Evolutionary conservation across 345 rosid genomes (phyloP), one percentile per base, ranked within the genome.

Genomic region (Microthlaspi erraticum): DNA sequence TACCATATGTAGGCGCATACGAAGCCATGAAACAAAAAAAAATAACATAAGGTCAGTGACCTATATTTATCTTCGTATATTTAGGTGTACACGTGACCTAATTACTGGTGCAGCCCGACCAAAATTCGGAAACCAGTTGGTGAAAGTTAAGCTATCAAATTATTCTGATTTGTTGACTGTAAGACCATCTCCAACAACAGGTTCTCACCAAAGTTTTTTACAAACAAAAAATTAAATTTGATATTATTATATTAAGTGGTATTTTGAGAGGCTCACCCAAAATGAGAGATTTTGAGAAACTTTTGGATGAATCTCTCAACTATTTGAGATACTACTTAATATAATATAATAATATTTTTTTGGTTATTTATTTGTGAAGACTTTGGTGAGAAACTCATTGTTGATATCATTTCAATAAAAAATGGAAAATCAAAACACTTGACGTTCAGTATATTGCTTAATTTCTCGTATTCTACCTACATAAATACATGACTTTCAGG

Each of bases 111-210:
- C 70, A 71, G 37, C 11, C 48, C 41, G 66, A 74, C 61, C 62
- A 76, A 71, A 74, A 59, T 16, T 59, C 33, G 33, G 37, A 16
- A 42, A 13, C 26, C 31, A 73, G 36, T 84, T 84, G 91, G 81
- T 88, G 83, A 79, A 55, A 77, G 83, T 87, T 88, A 78, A 87
- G 96, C 86, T 71, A 92, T 79, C 92, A 66, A 82, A 80, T 42
- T 79, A 29, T 72, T 37, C 69, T 37, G 43, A 10, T 32, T 69
- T 78, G 66, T 76, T 61, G 45, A 55, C 52, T 34, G n/a, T 54
- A 20, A n/a, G n/a, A n/a, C n/a, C n/a, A n/a, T n/a, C n/a, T n/a
- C n/a, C n/a, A n/a, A n/a, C n/a, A n/a, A n/a, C n/a, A n/a, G n/a
- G n/a, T n/a, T n/a, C n/a, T n/a, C n/a, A n/a, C n/a, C n/a, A n/a